Conservation (phyloP, 192 early-diverging fungal genomes). For the Coemansia javaensis region DNA sequence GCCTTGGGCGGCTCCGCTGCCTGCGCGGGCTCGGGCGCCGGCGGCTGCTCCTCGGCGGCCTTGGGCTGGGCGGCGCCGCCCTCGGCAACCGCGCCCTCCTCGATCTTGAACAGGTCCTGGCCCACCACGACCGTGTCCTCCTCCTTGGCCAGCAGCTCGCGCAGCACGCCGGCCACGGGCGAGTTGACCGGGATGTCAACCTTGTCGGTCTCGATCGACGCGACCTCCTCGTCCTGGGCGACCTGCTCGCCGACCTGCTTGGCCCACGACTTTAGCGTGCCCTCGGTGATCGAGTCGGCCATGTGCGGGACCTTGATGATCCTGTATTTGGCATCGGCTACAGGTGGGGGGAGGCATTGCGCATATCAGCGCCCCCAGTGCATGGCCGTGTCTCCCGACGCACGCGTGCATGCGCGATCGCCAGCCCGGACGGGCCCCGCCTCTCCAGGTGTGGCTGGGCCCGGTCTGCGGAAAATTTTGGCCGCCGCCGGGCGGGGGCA, state of each 20-base stretch:
- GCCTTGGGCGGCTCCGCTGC: slow-evolving; percentile 25
- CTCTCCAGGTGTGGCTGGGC: no score
- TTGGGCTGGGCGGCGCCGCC: slow-evolving; percentile 46
- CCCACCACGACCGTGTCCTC: slow-evolving; percentile 88
- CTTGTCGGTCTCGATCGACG: slow-evolving; percentile 99
- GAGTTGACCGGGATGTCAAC: slow-evolving; percentile 98
- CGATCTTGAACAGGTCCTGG: slow-evolving; percentile 90
- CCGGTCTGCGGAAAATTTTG: not conserved
- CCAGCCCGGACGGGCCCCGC: no score
- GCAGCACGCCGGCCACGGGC: slow-evolving; percentile 82
- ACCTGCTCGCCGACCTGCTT: slow-evolving; percentile 97
- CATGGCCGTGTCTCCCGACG: no score
- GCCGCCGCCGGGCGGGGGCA: not conserved
- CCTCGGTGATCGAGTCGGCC: slow-evolving; percentile 98
- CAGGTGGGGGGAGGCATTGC: not conserved
- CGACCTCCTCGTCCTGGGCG: slow-evolving; percentile 89
- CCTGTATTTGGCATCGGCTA: slow-evolving; percentile 48
- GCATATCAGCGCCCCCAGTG: no score
- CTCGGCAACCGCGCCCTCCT: slow-evolving; percentile 52
- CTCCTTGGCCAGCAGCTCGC: slow-evolving; percentile 76
- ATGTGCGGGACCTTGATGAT: slow-evolving; percentile 91
- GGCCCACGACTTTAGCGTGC: slow-evolving; percentile 91
- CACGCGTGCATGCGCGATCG: no score
- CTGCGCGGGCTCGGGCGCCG: slow-evolving; percentile 32
- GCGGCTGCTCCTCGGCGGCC: slow-evolving; percentile 18